A percentile compares a stretch with the other conserved stretches of the same genome.
phyloP scores from a whole-genome alignment of 108 stramenopile genomes.

The Hondaea fermentalgiana region DNA sequence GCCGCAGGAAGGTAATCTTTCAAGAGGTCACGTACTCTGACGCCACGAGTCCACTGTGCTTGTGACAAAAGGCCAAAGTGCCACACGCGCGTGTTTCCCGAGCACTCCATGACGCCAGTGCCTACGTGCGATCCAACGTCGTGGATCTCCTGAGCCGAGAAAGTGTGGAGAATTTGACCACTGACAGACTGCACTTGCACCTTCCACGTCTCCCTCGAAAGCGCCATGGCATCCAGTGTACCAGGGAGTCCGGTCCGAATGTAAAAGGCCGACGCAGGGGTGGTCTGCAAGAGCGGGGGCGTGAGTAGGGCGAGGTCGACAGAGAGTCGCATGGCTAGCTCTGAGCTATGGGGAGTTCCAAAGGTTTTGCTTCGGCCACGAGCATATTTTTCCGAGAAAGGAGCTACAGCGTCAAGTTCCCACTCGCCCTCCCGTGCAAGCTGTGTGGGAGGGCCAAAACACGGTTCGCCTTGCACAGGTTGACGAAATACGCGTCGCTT shows the following conservation, averaged over 20 bases:
- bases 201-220: background rate
- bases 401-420: background rate
- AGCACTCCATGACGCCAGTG: background rate
- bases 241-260: background rate
- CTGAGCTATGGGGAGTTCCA: background rate
- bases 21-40: background rate
- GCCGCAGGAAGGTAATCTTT: background rate
- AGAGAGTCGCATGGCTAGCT: background rate
- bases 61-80: background rate
- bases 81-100: background rate
- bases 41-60: background rate
- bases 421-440: background rate
- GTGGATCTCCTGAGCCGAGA: background rate
- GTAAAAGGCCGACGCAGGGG: background rate
- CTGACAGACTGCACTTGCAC: background rate
- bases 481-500: background rate
- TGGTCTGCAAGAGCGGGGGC: background rate
- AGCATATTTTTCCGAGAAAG: background rate
- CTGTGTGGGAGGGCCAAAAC: background rate
- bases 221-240: background rate
- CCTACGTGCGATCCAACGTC: background rate
- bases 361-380: background rate
- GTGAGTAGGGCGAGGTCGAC: background rate
- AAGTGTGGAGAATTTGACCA: background rate
- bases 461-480: background rate